Percentiles rank a stretch among this genome's conserved stretches.
These are phyloP conservation scores for Nothophytophthora sp. DNA, from an alignment of 352 stramenopile genomes.

Conservation along the genomic window DNA sequence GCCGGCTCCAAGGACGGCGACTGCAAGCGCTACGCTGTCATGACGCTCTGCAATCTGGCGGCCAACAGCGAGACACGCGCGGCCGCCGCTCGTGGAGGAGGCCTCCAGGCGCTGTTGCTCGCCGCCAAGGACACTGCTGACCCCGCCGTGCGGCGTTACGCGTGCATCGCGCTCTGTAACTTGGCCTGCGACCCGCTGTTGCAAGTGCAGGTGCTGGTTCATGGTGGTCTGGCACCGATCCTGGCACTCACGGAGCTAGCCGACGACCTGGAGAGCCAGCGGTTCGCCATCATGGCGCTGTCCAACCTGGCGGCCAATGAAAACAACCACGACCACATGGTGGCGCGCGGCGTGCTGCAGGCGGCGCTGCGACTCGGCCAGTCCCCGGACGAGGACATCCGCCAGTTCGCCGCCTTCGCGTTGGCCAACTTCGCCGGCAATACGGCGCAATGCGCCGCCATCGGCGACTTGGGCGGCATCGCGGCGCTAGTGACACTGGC, in stretches of 20 bases:
- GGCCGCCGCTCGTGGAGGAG: slow-evolving; percentile 87
- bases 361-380: slow-evolving; percentile 80
- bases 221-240: slow-evolving; percentile 91
- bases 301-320: slow-evolving; percentile 95
- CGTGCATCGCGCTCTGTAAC: slow-evolving; percentile 96
- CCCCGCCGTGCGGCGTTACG: slow-evolving; percentile 84
- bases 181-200: slow-evolving; percentile 89
- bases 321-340: slow-evolving; percentile 92
- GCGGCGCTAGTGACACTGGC: slow-evolving; percentile 90
- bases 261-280: slow-evolving; percentile 80
- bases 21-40: slow-evolving; percentile 93
- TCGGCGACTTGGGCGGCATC: slow-evolving; percentile 92
- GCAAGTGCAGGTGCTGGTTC: slow-evolving; percentile 93
- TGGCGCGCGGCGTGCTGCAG: slow-evolving; percentile 85
- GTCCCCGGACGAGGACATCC: slow-evolving; percentile 75
- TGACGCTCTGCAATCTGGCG: slow-evolving; percentile 96
- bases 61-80: slow-evolving; percentile 92
- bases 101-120: slow-evolving; percentile 91
- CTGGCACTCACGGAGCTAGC: slow-evolving; percentile 70
- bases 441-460: slow-evolving; percentile 78
- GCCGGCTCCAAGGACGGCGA: slow-evolving; percentile 88
- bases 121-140: slow-evolving; percentile 86
- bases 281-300: slow-evolving; percentile 94
- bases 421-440: slow-evolving; percentile 94
- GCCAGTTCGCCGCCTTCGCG: slow-evolving; percentile 91